Evolutionary conservation across 2,329 filamentous ascomycete genomes (phyloP).

Genomic region (Stagonosporopsis tanaceti): DNA sequence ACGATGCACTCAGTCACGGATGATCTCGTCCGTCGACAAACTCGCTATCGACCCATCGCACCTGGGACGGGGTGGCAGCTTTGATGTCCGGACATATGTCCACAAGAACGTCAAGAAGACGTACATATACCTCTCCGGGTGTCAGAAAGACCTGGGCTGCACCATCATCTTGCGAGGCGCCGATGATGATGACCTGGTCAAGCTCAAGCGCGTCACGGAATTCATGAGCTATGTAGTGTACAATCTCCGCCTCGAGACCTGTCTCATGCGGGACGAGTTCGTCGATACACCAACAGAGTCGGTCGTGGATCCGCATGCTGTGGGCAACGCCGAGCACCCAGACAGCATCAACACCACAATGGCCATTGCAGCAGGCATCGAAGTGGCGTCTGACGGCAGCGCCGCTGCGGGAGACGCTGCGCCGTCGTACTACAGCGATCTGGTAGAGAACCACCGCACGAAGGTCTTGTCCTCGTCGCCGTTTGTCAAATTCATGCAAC

Average conservation of each 20-base stretch:
- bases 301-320: slow-evolving; percentile 48
- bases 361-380: slow-evolving; percentile 13
- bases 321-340: slow-evolving; percentile 17
- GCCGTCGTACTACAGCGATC: slow-evolving; percentile 92
- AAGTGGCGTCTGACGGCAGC: slow-evolving; percentile 50
- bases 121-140: slow-evolving; percentile 94
- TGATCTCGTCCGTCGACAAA: slow-evolving; percentile 96
- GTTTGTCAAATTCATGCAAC: slow-evolving; percentile 93
- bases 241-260: slow-evolving; percentile 94
- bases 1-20: slow-evolving; percentile 86
- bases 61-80: slow-evolving; percentile 82
- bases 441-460: slow-evolving; percentile 91
- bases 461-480: slow-evolving; percentile 94
- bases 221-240: slow-evolving; percentile 99
- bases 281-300: slow-evolving; percentile 77
- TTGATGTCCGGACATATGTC: slow-evolving; percentile 95
- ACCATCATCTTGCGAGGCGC: slow-evolving; percentile 91
- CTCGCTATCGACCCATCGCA: slow-evolving; percentile 77
- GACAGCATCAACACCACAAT: slow-evolving; percentile 10
- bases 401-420: slow-evolving; percentile 76
- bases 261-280: slow-evolving; percentile 90
- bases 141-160: slow-evolving; percentile 87
- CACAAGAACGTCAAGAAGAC: slow-evolving; percentile 87
- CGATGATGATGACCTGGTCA: slow-evolving; percentile 72
- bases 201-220: slow-evolving; percentile 91